A percentile compares a stretch with the other conserved stretches of the same genome.
Evolutionary conservation across 2,329 filamentous ascomycete genomes (phyloP).

Genomic region (Lachnellula subtilissima): DNA sequence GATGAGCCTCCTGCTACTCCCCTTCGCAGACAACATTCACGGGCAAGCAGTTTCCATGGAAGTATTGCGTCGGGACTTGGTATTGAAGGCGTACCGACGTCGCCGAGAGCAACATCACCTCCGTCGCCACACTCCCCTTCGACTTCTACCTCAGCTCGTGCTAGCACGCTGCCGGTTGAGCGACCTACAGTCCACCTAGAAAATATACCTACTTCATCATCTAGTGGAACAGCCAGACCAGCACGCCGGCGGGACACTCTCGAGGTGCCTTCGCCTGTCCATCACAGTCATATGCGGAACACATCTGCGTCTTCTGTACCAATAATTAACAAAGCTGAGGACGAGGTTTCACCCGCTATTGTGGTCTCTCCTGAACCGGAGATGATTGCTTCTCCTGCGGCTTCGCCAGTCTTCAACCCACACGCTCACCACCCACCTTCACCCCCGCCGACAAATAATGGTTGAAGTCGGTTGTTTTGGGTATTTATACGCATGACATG

Average conservation of each 20-base stretch:
- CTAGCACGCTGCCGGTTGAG: constrained; percentile 19
- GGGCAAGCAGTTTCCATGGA: constrained; percentile 36
- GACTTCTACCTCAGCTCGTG: constrained; percentile 11
- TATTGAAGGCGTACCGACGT: constrained; percentile 16
- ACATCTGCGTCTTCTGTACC: neutral
- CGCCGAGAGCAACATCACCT: constrained; percentile 14
- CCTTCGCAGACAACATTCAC: constrained; percentile 31
- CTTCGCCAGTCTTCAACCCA: too few species aligned
- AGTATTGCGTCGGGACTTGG: constrained; percentile 31
- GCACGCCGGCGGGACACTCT: constrained; percentile 29
- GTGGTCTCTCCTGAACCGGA: constrained; percentile 19
- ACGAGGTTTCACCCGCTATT: constrained; percentile 14
- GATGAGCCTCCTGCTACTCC: constrained; percentile 30
- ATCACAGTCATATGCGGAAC: constrained; percentile 16
- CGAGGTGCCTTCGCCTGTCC: constrained; percentile 35
- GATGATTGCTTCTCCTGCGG: constrained; percentile 4
- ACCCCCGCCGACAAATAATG: too few species aligned
- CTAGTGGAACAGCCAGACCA: neutral
- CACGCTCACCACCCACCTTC: too few species aligned
- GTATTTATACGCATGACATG: too few species aligned
- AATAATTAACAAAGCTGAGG: neutral
- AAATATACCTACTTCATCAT: too few species aligned
- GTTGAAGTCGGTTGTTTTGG: too few species aligned
- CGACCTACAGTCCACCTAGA: neutral
- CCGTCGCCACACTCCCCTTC: constrained; percentile 18